Evolutionary conservation across 2,329 filamentous ascomycete species (phyloP).

Genomic region (Microcyclosporella mali): DNA sequence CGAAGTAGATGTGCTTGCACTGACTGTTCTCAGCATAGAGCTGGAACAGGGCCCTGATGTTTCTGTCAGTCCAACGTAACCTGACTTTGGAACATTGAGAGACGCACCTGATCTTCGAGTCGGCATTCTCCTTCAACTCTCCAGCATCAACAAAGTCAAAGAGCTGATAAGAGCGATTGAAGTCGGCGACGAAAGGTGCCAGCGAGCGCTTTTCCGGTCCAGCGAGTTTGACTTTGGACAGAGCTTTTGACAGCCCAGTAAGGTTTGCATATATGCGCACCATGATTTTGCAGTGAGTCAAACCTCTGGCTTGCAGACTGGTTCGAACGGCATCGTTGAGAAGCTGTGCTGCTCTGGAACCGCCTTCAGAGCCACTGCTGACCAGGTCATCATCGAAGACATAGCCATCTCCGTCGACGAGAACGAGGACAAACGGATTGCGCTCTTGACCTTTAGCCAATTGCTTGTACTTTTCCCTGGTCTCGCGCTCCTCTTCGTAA

Average conservation of each 20-base stretch:
- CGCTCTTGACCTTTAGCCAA: conserved; percentile 43
- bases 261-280: conserved; percentile 45
- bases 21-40: conserved; percentile 44
- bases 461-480: conserved; percentile 51
- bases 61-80: no score
- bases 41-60: no score
- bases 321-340: conserved; percentile 48
- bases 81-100: no score
- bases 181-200: conserved; percentile 50
- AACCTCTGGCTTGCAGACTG: conserved; percentile 40
- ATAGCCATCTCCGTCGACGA: conserved; percentile 59
- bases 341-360: conserved; percentile 49
- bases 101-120: conserved; percentile 50
- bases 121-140: conserved; percentile 54
- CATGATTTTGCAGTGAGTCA: conserved; percentile 47
- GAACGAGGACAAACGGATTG: conserved; percentile 55
- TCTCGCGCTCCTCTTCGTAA: conserved; percentile 51
- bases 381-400: conserved; percentile 33
- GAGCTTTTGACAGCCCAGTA: conserved; percentile 39
- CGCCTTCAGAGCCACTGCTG: conserved; percentile 39
- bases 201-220: conserved; percentile 53
- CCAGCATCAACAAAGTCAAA: conserved; percentile 59
- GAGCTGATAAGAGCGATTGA: conserved; percentile 44
- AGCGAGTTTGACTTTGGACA: conserved; percentile 45
- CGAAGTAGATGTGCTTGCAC: conserved; percentile 60